These are phyloP conservation scores for Hanseniaspora lachancei DNA, from an alignment of 805 yeast genomes.

Conservation along the genomic window DNA sequence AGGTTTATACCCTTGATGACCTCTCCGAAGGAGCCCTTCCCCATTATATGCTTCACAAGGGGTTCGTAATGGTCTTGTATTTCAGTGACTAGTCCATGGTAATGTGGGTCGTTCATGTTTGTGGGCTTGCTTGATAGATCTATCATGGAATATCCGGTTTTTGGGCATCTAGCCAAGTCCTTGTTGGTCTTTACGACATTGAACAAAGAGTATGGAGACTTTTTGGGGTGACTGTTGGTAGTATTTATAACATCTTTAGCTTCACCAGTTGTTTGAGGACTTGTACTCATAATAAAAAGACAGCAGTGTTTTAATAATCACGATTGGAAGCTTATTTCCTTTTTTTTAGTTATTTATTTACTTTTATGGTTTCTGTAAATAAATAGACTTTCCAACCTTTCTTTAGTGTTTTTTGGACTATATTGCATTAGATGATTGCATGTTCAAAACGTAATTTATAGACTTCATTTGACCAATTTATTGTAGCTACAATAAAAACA, in stretches of 20 bases:
- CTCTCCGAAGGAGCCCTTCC: constrained; percentile 82
- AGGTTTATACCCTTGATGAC: constrained; percentile 61
- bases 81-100: constrained; percentile 1
- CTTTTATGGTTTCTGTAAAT: no score
- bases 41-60: constrained; percentile 33
- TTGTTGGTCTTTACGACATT: constrained; percentile 5
- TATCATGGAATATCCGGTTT: constrained; percentile 1
- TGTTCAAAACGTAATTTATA: no score
- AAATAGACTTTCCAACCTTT: no score
- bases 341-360: no score
- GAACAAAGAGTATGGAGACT: constrained; percentile 1
- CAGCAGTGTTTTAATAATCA: no score
- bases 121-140: constrained; percentile 1
- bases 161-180: not conserved
- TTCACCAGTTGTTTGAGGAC: not conserved
- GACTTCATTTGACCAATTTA: no score
- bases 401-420: no score
- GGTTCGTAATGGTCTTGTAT: constrained; percentile 10
- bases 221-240: not conserved
- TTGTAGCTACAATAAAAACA: no score
- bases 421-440: no score
- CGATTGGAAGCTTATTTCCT: no score
- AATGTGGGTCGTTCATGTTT: not conserved
- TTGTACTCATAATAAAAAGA: not conserved
- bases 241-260: not conserved